A percentile compares a stretch with the other conserved stretches of the same genome.
These are phyloP conservation scores for Williopsis jadinii DNA, from an alignment of 1,139 yeast genomes.

Conservation along the genomic window DNA sequence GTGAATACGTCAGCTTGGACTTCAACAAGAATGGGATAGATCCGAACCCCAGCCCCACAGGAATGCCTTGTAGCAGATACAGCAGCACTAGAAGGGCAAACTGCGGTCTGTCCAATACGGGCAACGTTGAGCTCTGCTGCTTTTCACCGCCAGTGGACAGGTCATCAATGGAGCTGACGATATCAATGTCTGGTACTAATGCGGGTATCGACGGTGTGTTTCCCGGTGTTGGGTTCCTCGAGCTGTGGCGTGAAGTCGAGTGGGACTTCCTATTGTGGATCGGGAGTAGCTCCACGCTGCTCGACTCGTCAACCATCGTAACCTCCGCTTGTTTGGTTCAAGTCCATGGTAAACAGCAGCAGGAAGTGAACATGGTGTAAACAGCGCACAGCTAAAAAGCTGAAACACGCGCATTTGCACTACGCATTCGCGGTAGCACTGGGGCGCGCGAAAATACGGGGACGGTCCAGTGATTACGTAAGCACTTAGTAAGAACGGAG, in stretches of 20 bases:
- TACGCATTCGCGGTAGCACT: no score
- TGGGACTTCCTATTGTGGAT: slow-evolving; percentile 16
- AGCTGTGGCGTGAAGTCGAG: slow-evolving; percentile 6
- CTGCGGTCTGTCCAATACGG: slow-evolving; percentile 52
- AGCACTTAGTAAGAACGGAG: no score
- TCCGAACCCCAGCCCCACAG: slow-evolving; percentile 94
- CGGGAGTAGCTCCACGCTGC: slow-evolving; percentile 18
- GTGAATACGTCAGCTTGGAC: slow-evolving; percentile 67
- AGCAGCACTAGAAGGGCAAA: slow-evolving; percentile 65
- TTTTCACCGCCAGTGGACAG: not conserved
- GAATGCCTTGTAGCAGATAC: slow-evolving; percentile 87
- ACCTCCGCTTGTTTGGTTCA: no score
- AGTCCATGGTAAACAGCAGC: no score
- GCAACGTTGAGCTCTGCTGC: slow-evolving; percentile 15
- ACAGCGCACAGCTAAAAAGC: no score
- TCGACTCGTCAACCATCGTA: slow-evolving; percentile 4
- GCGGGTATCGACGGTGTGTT: not conserved
- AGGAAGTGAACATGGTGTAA: no score
- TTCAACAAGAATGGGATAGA: slow-evolving; percentile 89
- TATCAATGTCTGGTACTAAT: not conserved
- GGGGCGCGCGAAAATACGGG: no score
- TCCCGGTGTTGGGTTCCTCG: not conserved
- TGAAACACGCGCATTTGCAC: no score
- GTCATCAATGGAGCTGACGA: not conserved
- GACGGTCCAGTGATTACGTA: no score